These are phyloP conservation scores for Gossypium aridum DNA, from an alignment of 441 rosid species.

Conservation along the genomic window DNA sequence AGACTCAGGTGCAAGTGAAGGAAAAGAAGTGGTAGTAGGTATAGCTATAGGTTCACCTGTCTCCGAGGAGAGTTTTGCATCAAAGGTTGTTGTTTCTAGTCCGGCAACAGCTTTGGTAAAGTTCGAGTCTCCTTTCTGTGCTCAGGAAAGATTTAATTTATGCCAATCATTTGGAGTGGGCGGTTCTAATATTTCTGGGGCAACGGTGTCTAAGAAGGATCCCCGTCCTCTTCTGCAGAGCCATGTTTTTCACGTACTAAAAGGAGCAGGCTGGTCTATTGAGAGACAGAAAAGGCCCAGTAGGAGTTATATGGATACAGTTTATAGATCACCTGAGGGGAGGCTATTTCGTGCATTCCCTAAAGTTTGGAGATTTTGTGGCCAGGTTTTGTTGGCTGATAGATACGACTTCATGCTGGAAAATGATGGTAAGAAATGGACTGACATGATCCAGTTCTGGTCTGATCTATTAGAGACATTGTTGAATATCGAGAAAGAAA, in stretches of 20 bases:
- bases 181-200: conserved; percentile 26
- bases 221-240: conserved; percentile 70
- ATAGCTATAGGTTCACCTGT: conserved; percentile 65
- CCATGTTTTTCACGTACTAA: conserved; percentile 43
- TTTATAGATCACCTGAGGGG: conserved; percentile 65
- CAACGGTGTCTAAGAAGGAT: conserved; percentile 44
- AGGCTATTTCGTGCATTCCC: conserved; percentile 62
- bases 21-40: conserved; percentile 33
- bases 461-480: conserved; percentile 56
- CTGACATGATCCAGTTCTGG: conserved; percentile 58
- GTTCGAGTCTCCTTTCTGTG: conserved; percentile 24
- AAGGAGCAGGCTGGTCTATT: conserved; percentile 57
- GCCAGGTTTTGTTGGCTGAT: conserved; percentile 42
- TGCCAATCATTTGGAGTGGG: conserved; percentile 23
- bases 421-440: conserved; percentile 54
- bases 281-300: conserved; percentile 55
- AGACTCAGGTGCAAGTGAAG: conserved; percentile 30
- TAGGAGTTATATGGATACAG: conserved; percentile 43
- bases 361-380: conserved; percentile 70
- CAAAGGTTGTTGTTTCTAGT: conserved; percentile 36
- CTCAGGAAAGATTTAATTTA: conserved; percentile 24
- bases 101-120: conserved; percentile 32
- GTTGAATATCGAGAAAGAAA: conserved; percentile 49
- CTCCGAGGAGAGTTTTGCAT: conserved; percentile 74
- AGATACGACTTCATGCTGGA: conserved; percentile 33